Base-by-base conservation (phyloP, 352 stramenopile species). In the Globisporangium recalcitrans region DNA sequence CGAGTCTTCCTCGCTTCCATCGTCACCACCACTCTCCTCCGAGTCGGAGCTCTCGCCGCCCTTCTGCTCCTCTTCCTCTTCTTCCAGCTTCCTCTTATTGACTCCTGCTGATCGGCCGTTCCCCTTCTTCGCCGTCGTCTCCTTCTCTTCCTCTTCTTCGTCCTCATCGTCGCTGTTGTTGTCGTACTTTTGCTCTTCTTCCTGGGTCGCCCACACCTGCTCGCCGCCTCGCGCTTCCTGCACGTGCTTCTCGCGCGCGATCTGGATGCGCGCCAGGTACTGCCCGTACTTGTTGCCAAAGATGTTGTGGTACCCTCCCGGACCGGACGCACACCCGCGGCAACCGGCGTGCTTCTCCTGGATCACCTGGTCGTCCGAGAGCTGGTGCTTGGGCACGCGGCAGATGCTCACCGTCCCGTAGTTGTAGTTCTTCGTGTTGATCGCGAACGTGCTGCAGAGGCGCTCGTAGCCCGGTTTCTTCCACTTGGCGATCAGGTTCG, bases 221-320 rank as follows among this genome's bases (percentile, higher is more conserved):
- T 73, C 60, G 4, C 64, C 16, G 3, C 36, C 53, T 62, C 71
- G 63, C 58, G 68, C 42, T 65, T 60, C 54, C 60, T 67, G 32
- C 51, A 63, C 64, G 60, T 74, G 71, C 70, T 82, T 65, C 70
- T 98, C 94, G 16, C 96, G 78, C 6, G 84, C 90, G 62, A 98
- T 88, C 79, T 99, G 97, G 58, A 99, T 97, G 10, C 90, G 80
- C 0, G 97, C 97, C 32, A 99, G 82, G 71, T 98, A 94, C 85
- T 99, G 97, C 3, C 97, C 97, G 75, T 99, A 99, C 74, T 99
- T 99, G 75, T 99, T 99, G 47, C 97, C 97, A 74, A 99, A 99
- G 67, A 99, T 99, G 80, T 99, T 99, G 59, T 94, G 82, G 64
- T 87, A 91, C 4, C 91, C 91, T 21, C 91, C 95, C 0, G 89